Evolutionary conservation across 2,329 filamentous ascomycete species (phyloP), one percentile per base, ranked within the genome.

Genomic region (Stachybotrys elegans): DNA sequence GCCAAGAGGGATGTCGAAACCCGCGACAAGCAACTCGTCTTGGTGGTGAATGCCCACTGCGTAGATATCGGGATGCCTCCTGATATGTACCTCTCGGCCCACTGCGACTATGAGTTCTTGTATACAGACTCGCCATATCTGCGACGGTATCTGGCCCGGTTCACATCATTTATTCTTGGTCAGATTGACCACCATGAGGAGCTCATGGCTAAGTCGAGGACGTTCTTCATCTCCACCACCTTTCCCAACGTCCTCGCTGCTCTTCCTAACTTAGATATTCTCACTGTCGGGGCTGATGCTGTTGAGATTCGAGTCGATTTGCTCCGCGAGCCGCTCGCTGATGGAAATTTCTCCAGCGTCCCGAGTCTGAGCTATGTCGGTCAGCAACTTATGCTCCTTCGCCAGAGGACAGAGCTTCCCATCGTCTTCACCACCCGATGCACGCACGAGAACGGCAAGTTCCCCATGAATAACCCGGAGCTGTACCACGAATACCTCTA

Each of bases 401-500:
- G 88, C 20, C 88, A 93, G 63, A 79, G 86, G 50, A 93, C 88
- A 1, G 88, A 94, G 57, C 70, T 95, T 34, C 89, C 89, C n/a
- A 88, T 95, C 59, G 90, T 94, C 45, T 92, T 92, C 60, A 94
- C 89, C 0, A 91, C 86, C 1, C 76, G 89, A 52, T 93, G 88
- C 60, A 88, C 81, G 3, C 80, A 76, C 22, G 88, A 94, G 58
- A 93, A 92, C 57, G 88, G 88, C 23, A 81, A 81, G 20, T 94
- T 93, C 50, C 88, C 88, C 1, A 91, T 91, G 85, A 82, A 88
- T 32, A 79, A 89, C 44, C 86, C 87, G 0, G 70, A 73, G 13
- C 61, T 93, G 35, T 92, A 84, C 61, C 88, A 87, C 63, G 75
- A 83, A 47, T 92, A 93, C 57, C 75, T 94, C n/a, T 84, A 83